Evolutionary conservation across 148 eudicot genomes (phyloP), one percentile per base, ranked within the genome.

Genomic region (Rhododendron kiyosumense): DNA sequence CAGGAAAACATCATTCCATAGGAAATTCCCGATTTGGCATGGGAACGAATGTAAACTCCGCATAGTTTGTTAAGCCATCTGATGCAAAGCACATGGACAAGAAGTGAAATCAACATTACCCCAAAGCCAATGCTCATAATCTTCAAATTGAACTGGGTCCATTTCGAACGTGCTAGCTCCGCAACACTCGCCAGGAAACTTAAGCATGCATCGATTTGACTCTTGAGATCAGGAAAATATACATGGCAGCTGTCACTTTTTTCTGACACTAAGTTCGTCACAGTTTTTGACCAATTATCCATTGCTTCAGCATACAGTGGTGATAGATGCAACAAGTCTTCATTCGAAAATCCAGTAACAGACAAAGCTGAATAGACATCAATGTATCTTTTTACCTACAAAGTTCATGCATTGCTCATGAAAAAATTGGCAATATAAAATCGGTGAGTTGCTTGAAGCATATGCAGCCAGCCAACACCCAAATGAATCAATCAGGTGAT

Each of bases 301-400:
- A 89, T 91, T 32, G 98, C 98, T 87, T 89, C 87, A 82, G 94
- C 85, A 91, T 94, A 95, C 76, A 92, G 88, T 82, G 91, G 85
- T 32, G 91, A 89, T 79, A 94, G 90, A 86, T 89, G 94, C 89
- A 91, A 83, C 85, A 95, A 86, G 86, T 97, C 99, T 79, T 95
- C 97, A 46, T 92, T 90, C 28, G 98, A 92, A 86, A 97, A 97
- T 84, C 99, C 99, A 84, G 94, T 92, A 61, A 94, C 91, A 67
- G 99, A 95, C 83, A 96, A 93, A 86, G 94, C 90, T 84, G 99
- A 93, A 89, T 97, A 97, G 85, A 92, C 93, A 90, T 97, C 98
- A 87, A 97, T 92, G 88, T 97, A 97, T 89, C 94, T 91, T 90
- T 97, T 97, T 88, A 97, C 99, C 99, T 97, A 61, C 88, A 93